Evolutionary conservation across 768 basidiomycete genomes (phyloP).

Genomic region (Ramaria sp.): DNA sequence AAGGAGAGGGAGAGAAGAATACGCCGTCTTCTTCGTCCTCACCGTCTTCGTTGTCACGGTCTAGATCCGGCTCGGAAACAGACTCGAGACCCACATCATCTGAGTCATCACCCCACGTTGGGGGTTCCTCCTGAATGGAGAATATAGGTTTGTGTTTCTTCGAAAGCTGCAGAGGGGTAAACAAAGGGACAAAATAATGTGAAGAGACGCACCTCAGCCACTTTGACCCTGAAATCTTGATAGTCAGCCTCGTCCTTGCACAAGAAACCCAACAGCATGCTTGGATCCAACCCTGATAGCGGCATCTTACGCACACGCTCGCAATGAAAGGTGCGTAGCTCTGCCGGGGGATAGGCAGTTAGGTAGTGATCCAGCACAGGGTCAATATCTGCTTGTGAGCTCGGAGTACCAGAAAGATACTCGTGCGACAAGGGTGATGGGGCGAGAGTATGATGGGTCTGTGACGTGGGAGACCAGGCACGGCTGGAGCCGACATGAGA

Average conservation of each 20-base stretch:
- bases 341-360: slow-evolving; percentile 57
- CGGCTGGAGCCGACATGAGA: slow-evolving; percentile 3
- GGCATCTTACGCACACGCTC: slow-evolving; percentile 97
- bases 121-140: slow-evolving; percentile 79
- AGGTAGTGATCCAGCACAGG: slow-evolving; percentile 51
- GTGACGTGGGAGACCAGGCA: slow-evolving; percentile 3
- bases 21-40: slow-evolving; percentile 13
- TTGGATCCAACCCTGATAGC: slow-evolving; percentile 81
- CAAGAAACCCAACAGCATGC: slow-evolving; percentile 93
- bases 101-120: slow-evolving; percentile 59
- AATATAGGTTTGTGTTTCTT: slow-evolving; percentile 55
- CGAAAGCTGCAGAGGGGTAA: slow-evolving; percentile 26
- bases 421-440: slow-evolving; percentile 5
- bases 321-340: slow-evolving; percentile 88
- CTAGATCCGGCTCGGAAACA: slow-evolving; percentile 68
- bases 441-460: slow-evolving; percentile 1
- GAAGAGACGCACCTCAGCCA: slow-evolving; percentile 51
- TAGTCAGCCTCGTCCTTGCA: slow-evolving; percentile 78
- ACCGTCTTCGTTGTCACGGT: slow-evolving; percentile 34
- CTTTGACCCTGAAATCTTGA: slow-evolving; percentile 64
- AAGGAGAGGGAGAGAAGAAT: slow-evolving; percentile 9
- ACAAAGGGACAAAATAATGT: background rate
- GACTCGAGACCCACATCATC: slow-evolving; percentile 78
- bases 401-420: background rate
- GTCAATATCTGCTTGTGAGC: slow-evolving; percentile 25